These are phyloP conservation scores for Sarcodon sp. DNA, from an alignment of 768 basidiomycete species.

Conservation along the genomic window DNA sequence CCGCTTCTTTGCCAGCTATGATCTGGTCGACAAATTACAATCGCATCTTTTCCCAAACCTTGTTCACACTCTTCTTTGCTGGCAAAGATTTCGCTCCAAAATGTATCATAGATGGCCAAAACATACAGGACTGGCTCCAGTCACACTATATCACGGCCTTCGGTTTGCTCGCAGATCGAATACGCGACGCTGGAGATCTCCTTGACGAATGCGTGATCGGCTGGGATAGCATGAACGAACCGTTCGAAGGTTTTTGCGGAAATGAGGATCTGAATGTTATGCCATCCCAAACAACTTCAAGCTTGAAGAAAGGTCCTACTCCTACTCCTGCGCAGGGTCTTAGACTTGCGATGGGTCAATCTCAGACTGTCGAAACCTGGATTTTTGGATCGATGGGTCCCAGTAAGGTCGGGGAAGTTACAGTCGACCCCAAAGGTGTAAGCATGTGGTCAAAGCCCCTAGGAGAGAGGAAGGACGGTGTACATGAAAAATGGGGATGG, in stretches of 20 bases:
- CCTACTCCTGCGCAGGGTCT: conserved; percentile 82
- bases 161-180: conserved; percentile 61
- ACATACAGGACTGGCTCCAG: conserved; percentile 86
- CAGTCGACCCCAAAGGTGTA: conserved; percentile 73
- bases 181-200: conserved; percentile 62
- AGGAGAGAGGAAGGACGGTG: conserved; percentile 30
- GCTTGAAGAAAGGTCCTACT: conserved; percentile 74
- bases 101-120: conserved; percentile 81
- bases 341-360: conserved; percentile 78
- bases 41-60: conserved; percentile 73
- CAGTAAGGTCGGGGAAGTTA: conserved; percentile 54
- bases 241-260: conserved; percentile 70
- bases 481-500: conserved; percentile 75
- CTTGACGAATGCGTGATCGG: conserved; percentile 86
- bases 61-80: conserved; percentile 93
- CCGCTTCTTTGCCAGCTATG: conserved; percentile 79
- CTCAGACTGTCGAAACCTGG: conserved; percentile 75
- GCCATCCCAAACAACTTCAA: conserved; percentile 55
- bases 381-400: conserved; percentile 75
- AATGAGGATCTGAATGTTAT: conserved; percentile 56
- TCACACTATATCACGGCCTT: conserved; percentile 66
- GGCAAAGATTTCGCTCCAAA: conserved; percentile 83
- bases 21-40: conserved; percentile 96
- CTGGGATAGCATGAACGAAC: conserved; percentile 97
- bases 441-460: conserved; percentile 64